phyloP scores from a whole-genome alignment of 495 filamentous ascomycete species.

The Xylaria nigripes region DNA sequence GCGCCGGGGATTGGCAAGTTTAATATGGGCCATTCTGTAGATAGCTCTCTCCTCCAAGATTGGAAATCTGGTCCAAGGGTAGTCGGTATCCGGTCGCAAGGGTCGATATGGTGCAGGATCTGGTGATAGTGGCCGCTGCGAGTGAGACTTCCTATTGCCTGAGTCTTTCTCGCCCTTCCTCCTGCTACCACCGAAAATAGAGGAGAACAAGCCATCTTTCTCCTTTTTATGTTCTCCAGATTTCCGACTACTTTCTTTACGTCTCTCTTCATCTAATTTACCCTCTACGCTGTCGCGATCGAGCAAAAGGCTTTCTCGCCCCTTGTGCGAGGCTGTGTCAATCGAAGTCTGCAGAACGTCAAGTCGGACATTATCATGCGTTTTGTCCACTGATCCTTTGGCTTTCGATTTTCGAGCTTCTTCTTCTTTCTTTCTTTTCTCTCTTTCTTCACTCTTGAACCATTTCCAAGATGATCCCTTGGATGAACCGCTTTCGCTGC shows the following conservation, averaged over 20 bases:
- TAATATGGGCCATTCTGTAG: slow-evolving; percentile 97
- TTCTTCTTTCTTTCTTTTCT: slow-evolving; percentile 52
- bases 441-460: slow-evolving; percentile 51
- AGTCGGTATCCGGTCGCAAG: slow-evolving; percentile 80
- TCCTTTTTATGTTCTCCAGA: slow-evolving; percentile 79
- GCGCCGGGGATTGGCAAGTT: slow-evolving; percentile 91
- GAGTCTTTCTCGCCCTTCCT: slow-evolving; percentile 70
- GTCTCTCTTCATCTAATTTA: slow-evolving; percentile 72
- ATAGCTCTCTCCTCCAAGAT: slow-evolving; percentile 96
- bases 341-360: slow-evolving; percentile 78
- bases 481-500: slow-evolving; percentile 35
- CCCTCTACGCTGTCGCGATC: slow-evolving; percentile 67
- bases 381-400: slow-evolving; percentile 44
- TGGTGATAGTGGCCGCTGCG: slow-evolving; percentile 66
- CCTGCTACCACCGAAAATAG: slow-evolving; percentile 77
- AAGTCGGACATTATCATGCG: slow-evolving; percentile 66
- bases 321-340: slow-evolving; percentile 49
- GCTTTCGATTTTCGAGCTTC: slow-evolving; percentile 49
- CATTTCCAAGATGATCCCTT: slow-evolving; percentile 27
- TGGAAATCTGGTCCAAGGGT: slow-evolving; percentile 90
- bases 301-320: slow-evolving; percentile 74
- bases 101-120: slow-evolving; percentile 62
- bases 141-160: slow-evolving; percentile 60
- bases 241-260: slow-evolving; percentile 70
- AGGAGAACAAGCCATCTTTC: slow-evolving; percentile 76